These are phyloP conservation scores for Apiospora pterosperma DNA, from an alignment of 2,329 filamentous ascomycete species.

Conservation along the genomic window DNA sequence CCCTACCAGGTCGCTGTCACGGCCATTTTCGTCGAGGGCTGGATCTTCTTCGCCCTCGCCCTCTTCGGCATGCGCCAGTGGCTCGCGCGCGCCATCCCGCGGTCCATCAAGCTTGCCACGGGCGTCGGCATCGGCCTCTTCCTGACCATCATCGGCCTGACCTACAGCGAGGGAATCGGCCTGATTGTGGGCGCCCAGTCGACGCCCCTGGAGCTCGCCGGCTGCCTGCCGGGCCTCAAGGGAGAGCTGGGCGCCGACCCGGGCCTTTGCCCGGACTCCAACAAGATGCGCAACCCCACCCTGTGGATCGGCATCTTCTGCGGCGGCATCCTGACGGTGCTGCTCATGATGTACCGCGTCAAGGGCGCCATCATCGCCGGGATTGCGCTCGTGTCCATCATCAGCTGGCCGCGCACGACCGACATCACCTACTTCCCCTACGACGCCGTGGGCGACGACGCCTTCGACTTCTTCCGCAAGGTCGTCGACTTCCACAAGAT, in stretches of 20 bases:
- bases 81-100: conserved; percentile 79
- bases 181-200: conserved; percentile 64
- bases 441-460: conserved; percentile 61
- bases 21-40: conserved; percentile 85
- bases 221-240: conserved; percentile 48
- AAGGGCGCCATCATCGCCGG: conserved; percentile 84
- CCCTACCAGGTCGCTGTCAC: conserved; percentile 75
- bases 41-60: conserved; percentile 78
- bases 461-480: conserved; percentile 84
- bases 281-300: conserved; percentile 78
- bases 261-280: conserved; percentile 57
- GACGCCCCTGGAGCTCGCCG: conserved; percentile 73
- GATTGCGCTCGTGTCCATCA: conserved; percentile 79
- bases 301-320: conserved; percentile 91
- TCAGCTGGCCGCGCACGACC: conserved; percentile 80
- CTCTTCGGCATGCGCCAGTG: conserved; percentile 81
- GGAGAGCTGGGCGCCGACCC: conserved; percentile 28
- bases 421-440: conserved; percentile 79
- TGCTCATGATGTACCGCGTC: conserved; percentile 81
- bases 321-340: conserved; percentile 73
- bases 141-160: conserved; percentile 71
- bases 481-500: conserved; percentile 85
- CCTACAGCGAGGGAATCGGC: conserved; percentile 80
- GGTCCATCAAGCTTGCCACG: conserved; percentile 82
- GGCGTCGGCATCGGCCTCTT: conserved; percentile 85